phyloP scores from a whole-genome alignment of 108 stramenopile species.

The Mediolabrus comicus region DNA sequence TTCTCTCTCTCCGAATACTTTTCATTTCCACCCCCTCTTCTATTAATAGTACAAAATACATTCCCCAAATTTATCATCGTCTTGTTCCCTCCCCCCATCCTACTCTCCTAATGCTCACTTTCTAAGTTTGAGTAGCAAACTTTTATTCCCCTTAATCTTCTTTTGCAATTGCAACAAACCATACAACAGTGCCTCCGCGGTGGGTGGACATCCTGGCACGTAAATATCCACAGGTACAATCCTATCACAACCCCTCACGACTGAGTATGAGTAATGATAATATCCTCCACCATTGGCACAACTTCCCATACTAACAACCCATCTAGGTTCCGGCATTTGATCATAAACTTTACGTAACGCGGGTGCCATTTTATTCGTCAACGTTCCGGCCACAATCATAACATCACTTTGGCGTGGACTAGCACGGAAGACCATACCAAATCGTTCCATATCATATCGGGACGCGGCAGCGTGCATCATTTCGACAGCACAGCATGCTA shows the following conservation, averaged over 20 bases:
- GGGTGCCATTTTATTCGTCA: constrained; percentile 99
- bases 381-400: constrained; percentile 99
- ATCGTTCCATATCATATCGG: constrained; percentile 99
- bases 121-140: constrained; percentile 88
- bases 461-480: constrained; percentile 99
- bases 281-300: constrained; percentile 99
- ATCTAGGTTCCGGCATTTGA: constrained; percentile 99
- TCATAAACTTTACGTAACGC: constrained; percentile 99
- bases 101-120: constrained; percentile 70
- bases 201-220: constrained; percentile 99
- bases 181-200: constrained; percentile 97
- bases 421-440: constrained; percentile 97
- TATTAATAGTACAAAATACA: neutral
- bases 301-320: constrained; percentile 99
- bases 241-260: constrained; percentile 97
- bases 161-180: constrained; percentile 98
- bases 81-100: neutral
- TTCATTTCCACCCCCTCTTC: neutral
- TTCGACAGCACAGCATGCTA: constrained; percentile 99
- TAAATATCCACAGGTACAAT: constrained; percentile 99
- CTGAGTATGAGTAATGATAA: constrained; percentile 99
- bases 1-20: no score
- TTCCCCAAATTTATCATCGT: no score
- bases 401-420: constrained; percentile 96
- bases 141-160: constrained; percentile 98